A percentile compares a stretch with the other conserved stretches of the same genome.
These are phyloP conservation scores for Suillus weaverae DNA, from an alignment of 768 basidiomycete genomes.

Conservation along the genomic window DNA sequence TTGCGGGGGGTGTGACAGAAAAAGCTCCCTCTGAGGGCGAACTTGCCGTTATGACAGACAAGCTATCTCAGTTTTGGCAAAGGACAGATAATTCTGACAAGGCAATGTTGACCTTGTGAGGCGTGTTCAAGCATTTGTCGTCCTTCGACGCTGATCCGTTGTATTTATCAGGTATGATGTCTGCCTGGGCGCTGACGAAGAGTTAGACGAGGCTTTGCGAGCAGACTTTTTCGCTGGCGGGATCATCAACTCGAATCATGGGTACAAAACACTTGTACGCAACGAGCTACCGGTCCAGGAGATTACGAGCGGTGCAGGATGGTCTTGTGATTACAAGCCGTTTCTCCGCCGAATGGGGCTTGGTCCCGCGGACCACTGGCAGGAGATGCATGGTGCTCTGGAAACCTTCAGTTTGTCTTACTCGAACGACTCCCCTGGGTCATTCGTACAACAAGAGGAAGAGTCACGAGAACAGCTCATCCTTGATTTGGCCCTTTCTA, in stretches of 20 bases:
- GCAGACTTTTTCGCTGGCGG: slow-evolving; percentile 61
- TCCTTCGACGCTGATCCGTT: slow-evolving; percentile 1
- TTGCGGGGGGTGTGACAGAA: slow-evolving; percentile 29
- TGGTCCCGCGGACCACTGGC: slow-evolving; percentile 36
- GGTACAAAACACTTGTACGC: slow-evolving; percentile 51
- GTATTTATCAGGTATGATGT: slow-evolving; percentile 56
- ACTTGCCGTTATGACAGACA: slow-evolving; percentile 49
- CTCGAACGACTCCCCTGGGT: slow-evolving; percentile 36
- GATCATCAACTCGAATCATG: slow-evolving; percentile 50
- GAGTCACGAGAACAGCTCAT: slow-evolving; percentile 61
- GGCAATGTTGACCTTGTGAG: slow-evolving; percentile 63
- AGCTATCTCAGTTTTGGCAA: slow-evolving; percentile 58
- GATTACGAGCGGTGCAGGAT: slow-evolving; percentile 44
- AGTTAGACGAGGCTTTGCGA: slow-evolving; percentile 42
- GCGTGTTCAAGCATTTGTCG: slow-evolving; percentile 5
- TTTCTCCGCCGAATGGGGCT: slow-evolving; percentile 45
- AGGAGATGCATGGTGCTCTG: slow-evolving; percentile 39
- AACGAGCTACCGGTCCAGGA: slow-evolving; percentile 44
- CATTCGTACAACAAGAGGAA: slow-evolving; percentile 47
- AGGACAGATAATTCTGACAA: slow-evolving; percentile 47
- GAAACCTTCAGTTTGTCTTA: slow-evolving; percentile 43
- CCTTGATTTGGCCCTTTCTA: slow-evolving; percentile 61
- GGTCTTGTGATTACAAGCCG: slow-evolving; percentile 52
- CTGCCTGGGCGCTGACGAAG: slow-evolving; percentile 52
- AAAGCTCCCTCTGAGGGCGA: slow-evolving; percentile 36